A percentile compares a stretch with the other conserved stretches of the same genome.
Conservation (phyloP, 768 basidiomycete species). For the Stropharia rugosoannulata region DNA sequence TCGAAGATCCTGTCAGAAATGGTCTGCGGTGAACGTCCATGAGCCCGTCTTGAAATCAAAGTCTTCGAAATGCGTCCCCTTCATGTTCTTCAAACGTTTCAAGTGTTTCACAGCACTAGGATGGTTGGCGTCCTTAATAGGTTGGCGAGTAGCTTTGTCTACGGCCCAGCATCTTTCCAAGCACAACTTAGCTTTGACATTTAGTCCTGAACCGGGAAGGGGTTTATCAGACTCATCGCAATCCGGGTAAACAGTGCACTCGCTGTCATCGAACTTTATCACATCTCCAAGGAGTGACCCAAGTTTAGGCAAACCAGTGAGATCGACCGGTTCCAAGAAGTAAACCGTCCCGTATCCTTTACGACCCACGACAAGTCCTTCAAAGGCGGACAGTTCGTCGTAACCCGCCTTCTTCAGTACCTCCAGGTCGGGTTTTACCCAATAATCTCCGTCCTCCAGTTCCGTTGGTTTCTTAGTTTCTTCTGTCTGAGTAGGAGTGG, state of each 20-base stretch:
- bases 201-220: slow-evolving; percentile 79
- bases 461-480: slow-evolving; percentile 31
- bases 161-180: slow-evolving; percentile 84
- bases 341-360: slow-evolving; percentile 87
- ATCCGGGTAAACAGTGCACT: slow-evolving; percentile 93
- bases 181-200: slow-evolving; percentile 79
- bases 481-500: slow-evolving; percentile 20
- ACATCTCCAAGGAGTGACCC: slow-evolving; percentile 83
- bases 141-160: slow-evolving; percentile 89
- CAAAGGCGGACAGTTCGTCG: slow-evolving; percentile 70
- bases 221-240: slow-evolving; percentile 85
- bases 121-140: slow-evolving; percentile 79
- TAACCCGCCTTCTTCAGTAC: slow-evolving; percentile 70
- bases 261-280: slow-evolving; percentile 87
- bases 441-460: slow-evolving; percentile 88
- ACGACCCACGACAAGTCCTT: slow-evolving; percentile 85
- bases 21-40: slow-evolving; percentile 94
- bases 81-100: slow-evolving; percentile 81
- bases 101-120: slow-evolving; percentile 69
- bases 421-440: slow-evolving; percentile 76
- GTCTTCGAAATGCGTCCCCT: slow-evolving; percentile 79
- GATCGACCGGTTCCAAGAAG: slow-evolving; percentile 80
- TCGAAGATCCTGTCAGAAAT: slow-evolving; percentile 58
- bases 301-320: slow-evolving; percentile 81
- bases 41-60: slow-evolving; percentile 81